These are phyloP conservation scores for Trichosporon sp. DNA, from an alignment of 1,284 basidiomycete genomes.

Conservation along the genomic window DNA sequence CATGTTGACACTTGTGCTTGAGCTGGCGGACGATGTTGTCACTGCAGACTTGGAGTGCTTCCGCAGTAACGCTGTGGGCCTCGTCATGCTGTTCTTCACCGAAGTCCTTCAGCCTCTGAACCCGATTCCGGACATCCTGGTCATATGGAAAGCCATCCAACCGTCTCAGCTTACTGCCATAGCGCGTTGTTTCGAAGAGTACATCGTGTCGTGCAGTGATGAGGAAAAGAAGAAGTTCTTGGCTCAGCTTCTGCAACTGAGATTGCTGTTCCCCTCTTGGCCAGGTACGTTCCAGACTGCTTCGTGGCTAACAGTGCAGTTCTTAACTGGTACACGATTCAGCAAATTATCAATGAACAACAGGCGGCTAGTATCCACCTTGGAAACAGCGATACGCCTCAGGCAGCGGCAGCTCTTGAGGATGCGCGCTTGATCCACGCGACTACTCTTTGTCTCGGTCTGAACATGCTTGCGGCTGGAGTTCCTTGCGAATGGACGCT, in stretches of 20 bases:
- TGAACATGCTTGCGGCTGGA: conserved; percentile 38
- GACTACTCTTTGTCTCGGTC: conserved; percentile 27
- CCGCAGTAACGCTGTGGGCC: conserved; percentile 26
- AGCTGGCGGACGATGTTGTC: conserved; percentile 30
- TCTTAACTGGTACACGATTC: conserved; percentile 35
- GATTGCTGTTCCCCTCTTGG: conserved; percentile 28
- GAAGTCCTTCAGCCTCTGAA: conserved; percentile 24
- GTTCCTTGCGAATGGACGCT: conserved; percentile 28
- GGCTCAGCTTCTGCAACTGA: conserved; percentile 24
- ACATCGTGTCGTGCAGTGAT: conserved; percentile 35
- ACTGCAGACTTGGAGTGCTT: conserved; percentile 25
- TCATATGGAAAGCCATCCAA: conserved; percentile 26
- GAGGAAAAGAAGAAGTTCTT: conserved; percentile 31
- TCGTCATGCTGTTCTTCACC: conserved; percentile 34
- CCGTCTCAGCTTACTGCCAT: conserved; percentile 33
- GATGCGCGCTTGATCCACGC: conserved; percentile 35
- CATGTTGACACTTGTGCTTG: conserved; percentile 33
- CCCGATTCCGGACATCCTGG: conserved; percentile 26
- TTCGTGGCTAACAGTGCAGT: conserved; percentile 19
- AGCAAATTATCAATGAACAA: conserved; percentile 34
- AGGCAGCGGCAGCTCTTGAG: conserved; percentile 24
- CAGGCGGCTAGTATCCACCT: conserved; percentile 27
- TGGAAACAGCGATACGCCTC: conserved; percentile 9
- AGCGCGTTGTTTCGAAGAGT: conserved; percentile 37
- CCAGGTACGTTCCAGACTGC: conserved; percentile 25